These are phyloP conservation scores for Pistacia integerrima DNA, from an alignment of 345 rosid species.

Conservation along the genomic window DNA sequence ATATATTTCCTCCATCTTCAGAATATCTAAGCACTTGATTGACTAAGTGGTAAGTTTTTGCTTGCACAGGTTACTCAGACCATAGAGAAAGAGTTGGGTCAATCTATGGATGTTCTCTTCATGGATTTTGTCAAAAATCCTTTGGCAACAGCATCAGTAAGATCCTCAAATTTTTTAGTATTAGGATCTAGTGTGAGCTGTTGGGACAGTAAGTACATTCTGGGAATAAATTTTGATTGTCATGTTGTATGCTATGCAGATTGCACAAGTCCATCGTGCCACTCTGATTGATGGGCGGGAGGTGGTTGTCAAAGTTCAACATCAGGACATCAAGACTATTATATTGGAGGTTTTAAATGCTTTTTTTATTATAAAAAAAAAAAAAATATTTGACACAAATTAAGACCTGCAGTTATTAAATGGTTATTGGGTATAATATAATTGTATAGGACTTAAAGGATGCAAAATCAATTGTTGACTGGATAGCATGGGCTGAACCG, in stretches of 20 bases:
- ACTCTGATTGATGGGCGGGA: conserved; percentile 65
- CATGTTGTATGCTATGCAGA: conserved; percentile 47
- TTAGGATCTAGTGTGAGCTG: neutral
- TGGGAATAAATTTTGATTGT: conserved; percentile 8
- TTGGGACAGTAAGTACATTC: conserved; percentile 9
- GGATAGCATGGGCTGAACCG: conserved; percentile 99
- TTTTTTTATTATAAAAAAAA: conserved; percentile 18
- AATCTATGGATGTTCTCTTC: conserved; percentile 66
- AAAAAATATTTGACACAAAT: conserved; percentile 19
- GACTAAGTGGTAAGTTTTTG: conserved; percentile 12
- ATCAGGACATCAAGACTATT: conserved; percentile 66
- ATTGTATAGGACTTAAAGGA: conserved; percentile 78
- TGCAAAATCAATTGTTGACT: conserved; percentile 88
- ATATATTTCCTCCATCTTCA: neutral
- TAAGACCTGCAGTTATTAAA: conserved; percentile 19
- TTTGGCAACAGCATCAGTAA: conserved; percentile 95
- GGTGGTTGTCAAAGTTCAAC: conserved; percentile 98
- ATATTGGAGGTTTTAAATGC: conserved; percentile 74
- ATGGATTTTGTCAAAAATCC: conserved; percentile 60
- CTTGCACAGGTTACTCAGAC: conserved; percentile 63
- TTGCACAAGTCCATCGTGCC: conserved; percentile 97
- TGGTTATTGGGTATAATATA: conserved; percentile 20
- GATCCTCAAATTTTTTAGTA: conserved; percentile 18
- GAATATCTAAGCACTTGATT: neutral
- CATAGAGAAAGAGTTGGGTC: conserved; percentile 71